These are phyloP conservation scores for Cocos nucifera DNA, from an alignment of 176 grass and related monocot species.

Conservation along the genomic window DNA sequence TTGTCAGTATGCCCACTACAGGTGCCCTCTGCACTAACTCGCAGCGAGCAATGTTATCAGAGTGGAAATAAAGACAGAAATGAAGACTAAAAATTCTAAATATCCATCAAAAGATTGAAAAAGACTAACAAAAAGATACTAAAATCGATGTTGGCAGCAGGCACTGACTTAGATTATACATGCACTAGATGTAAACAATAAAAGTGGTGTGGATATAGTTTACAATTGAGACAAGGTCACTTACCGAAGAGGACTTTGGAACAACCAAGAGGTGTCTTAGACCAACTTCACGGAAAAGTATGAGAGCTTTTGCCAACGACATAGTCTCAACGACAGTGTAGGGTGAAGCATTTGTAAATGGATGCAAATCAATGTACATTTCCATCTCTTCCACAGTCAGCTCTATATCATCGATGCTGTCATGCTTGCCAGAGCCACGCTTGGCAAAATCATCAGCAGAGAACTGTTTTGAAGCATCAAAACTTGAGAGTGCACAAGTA, in stretches of 20 bases:
- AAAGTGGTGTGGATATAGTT: not conserved
- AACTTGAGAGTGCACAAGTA: conserved; percentile 20
- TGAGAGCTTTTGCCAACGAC: conserved; percentile 87
- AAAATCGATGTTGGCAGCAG: not conserved
- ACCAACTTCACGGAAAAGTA: conserved; percentile 88
- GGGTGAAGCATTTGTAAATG: conserved; percentile 81
- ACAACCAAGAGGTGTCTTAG: conserved; percentile 86
- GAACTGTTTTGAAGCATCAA: conserved; percentile 46
- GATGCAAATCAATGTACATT: conserved; percentile 92
- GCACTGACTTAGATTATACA: too few relatives aligned
- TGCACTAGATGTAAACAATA: too few relatives aligned
- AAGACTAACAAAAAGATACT: not conserved
- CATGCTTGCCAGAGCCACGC: conserved; percentile 61
- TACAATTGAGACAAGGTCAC: conserved; percentile 1
- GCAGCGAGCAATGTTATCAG: conserved; percentile 2
- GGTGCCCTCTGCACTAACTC: conserved; percentile 42
- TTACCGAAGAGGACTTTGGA: conserved; percentile 66
- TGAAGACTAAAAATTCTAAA: not conserved
- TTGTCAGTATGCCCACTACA: conserved; percentile 79
- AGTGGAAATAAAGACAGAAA: not conserved
- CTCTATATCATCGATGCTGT: conserved; percentile 56
- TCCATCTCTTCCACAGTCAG: conserved; percentile 71
- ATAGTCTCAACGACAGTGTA: conserved; percentile 96
- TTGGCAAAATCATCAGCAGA: conserved; percentile 66
- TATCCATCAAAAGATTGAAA: not conserved